These are phyloP conservation scores for Ogataea angusta DNA, from an alignment of 805 yeast genomes.

Conservation along the genomic window DNA sequence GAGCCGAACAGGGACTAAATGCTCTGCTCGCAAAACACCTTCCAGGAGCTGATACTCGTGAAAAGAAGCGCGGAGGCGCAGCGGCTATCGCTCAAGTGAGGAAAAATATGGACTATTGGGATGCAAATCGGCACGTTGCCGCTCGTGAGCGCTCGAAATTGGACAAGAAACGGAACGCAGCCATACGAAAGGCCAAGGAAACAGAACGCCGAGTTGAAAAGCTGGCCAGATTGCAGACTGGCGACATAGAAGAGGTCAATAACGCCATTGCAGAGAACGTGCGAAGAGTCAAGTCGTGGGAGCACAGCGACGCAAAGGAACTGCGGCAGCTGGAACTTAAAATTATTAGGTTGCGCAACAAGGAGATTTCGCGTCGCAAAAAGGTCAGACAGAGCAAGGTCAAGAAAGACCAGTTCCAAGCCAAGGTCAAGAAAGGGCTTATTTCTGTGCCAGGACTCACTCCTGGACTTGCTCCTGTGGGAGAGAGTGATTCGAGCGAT, in stretches of 20 bases:
- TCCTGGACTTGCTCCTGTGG: slow-evolving; percentile 86
- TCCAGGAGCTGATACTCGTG: slow-evolving; percentile 13
- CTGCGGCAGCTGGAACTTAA: slow-evolving; percentile 40
- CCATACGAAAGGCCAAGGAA: slow-evolving; percentile 17
- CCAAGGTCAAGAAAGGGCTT: slow-evolving; percentile 41
- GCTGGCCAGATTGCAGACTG: slow-evolving; percentile 22
- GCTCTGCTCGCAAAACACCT: slow-evolving; percentile 27
- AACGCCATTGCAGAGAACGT: slow-evolving; percentile 41
- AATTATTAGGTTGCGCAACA: slow-evolving; percentile 43
- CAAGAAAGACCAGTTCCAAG: slow-evolving; percentile 35
- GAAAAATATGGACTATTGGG: slow-evolving; percentile 15
- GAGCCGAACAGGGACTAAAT: slow-evolving; percentile 25
- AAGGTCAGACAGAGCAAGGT: slow-evolving; percentile 32
- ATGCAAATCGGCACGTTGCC: slow-evolving; percentile 8
- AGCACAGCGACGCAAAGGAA: slow-evolving; percentile 36
- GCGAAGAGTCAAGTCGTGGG: slow-evolving; percentile 40
- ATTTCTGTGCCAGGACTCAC: slow-evolving; percentile 63
- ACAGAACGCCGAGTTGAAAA: slow-evolving; percentile 20
- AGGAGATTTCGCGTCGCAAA: slow-evolving; percentile 36
- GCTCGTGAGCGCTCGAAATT: slow-evolving; percentile 2
- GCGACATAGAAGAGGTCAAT: slow-evolving; percentile 33
- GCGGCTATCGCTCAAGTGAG: slow-evolving; percentile 25
- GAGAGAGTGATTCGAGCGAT: slow-evolving; percentile 50
- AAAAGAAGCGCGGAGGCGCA: slow-evolving; percentile 19
- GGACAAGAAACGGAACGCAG: slow-evolving; percentile 12